Evolutionary conservation across 1,284 basidiomycete species (phyloP).

Genomic region (Stygiomarasmius scandens): DNA sequence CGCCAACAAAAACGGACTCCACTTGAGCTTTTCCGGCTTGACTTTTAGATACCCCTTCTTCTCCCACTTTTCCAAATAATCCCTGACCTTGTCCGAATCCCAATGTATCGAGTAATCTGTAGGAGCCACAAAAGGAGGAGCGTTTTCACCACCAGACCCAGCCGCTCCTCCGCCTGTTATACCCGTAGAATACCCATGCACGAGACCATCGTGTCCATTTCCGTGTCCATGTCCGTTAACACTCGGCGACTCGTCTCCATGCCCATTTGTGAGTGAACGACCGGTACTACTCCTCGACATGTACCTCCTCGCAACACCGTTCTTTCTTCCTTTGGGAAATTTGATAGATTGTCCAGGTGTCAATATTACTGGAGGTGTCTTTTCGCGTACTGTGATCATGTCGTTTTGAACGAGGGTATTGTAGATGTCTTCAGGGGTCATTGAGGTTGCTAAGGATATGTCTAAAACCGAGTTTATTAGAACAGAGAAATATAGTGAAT

Average conservation of each 20-base stretch:
- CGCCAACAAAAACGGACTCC: conserved; percentile 90
- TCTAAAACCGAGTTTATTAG: conserved; percentile 49
- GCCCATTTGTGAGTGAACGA: conserved; percentile 17
- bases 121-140: conserved; percentile 62
- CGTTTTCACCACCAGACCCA: background rate
- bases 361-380: conserved; percentile 54
- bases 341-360: conserved; percentile 78
- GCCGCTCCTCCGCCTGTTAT: too few species aligned
- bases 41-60: conserved; percentile 82
- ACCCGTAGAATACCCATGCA: too few species aligned
- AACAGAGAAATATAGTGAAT: conserved; percentile 22
- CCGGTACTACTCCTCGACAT: background rate
- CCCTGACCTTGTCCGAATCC: conserved; percentile 70
- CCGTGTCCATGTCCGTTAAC: background rate
- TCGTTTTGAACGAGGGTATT: conserved; percentile 75
- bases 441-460: conserved; percentile 85
- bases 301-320: conserved; percentile 44
- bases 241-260: conserved; percentile 18
- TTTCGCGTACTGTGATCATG: conserved; percentile 71
- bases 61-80: conserved; percentile 73
- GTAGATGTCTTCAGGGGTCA: conserved; percentile 90
- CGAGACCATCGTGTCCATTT: background rate
- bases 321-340: conserved; percentile 69
- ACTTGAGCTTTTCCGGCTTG: conserved; percentile 87
- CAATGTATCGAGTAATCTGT: conserved; percentile 79